These are phyloP conservation scores for Leucoagaricus sp. DNA, from an alignment of 1,284 basidiomycete species.

Conservation along the genomic window DNA sequence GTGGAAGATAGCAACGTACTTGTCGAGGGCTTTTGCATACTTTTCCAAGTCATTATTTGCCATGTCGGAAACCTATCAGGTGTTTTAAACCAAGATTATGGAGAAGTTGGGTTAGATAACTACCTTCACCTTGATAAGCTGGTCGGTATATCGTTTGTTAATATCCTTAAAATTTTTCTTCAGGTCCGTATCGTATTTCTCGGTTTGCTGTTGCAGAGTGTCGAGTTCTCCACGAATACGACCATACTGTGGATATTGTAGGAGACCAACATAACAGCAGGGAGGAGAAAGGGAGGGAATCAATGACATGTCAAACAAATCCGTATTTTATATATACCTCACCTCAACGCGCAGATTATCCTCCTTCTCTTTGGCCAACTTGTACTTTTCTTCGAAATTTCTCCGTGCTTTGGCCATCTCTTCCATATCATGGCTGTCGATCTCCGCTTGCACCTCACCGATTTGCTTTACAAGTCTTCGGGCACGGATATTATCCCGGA, in stretches of 20 bases:
- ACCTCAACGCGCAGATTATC: constrained; percentile 74
- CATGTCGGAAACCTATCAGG: constrained; percentile 84
- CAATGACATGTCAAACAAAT: not conserved
- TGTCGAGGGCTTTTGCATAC: constrained; percentile 94
- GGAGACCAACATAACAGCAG: constrained; percentile 12
- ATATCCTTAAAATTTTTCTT: constrained; percentile 84
- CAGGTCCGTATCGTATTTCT: constrained; percentile 72
- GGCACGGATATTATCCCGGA: constrained; percentile 86
- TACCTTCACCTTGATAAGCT: constrained; percentile 94
- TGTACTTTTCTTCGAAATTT: constrained; percentile 85
- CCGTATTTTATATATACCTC: constrained; percentile 25
- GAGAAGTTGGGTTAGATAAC: constrained; percentile 13
- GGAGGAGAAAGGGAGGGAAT: constrained; percentile 4
- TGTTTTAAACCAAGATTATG: not conserved
- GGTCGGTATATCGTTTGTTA: constrained; percentile 84
- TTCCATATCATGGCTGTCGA: constrained; percentile 79
- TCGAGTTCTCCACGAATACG: constrained; percentile 82
- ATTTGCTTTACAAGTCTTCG: constrained; percentile 74
- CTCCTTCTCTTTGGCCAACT: constrained; percentile 70
- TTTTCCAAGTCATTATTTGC: constrained; percentile 96
- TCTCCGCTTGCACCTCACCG: constrained; percentile 66
- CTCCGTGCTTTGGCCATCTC: constrained; percentile 77
- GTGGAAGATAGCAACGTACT: constrained; percentile 52
- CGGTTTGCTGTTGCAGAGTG: constrained; percentile 71
- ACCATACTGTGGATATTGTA: constrained; percentile 57